Evolutionary conservation across 2,329 filamentous ascomycete species (phyloP), one percentile per base, ranked within the genome.

Genomic region (Monilinia fructigena): DNA sequence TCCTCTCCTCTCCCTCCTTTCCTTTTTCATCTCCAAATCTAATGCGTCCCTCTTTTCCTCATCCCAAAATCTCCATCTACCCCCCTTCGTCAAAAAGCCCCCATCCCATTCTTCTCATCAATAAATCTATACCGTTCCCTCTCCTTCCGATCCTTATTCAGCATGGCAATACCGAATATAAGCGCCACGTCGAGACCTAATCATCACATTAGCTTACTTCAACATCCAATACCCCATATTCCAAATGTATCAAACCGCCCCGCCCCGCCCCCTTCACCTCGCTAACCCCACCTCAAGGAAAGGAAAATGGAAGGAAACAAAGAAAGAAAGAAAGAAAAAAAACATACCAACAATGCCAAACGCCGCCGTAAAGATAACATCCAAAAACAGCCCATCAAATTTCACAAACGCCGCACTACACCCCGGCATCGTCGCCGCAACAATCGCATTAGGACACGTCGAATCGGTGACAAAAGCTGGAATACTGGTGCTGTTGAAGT

Each of bases 131-230:
- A 95, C 68, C 91, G 83, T 78, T 90, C 87, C 74, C 86, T 86
- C 80, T 95, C 91, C 79, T 89, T 90, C 75, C 91, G 87, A 73
- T 92, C 88, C 82, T 93, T 93, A 73, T 92, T 82, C 55, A 95
- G 82, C 78, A 92, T 92, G 40, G 89, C 88, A 16, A 89, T 87
- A 71, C 86, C 85, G 66, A 94, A 80, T 71, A 94, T 79, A 59
- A 94, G 81, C 62, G 54, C 56, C 6, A 56, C 66, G 38, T 69
- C 66, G 23, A 68, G 26, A 47, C 83, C 83, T 84, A 47, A 48
- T 20, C 16, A 54, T 20, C 11, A 20, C 16, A 10, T 54, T 54
- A 54, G 52, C 26, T 48, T 54, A 38, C 14, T 20, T 50, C 8
- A 26, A 10, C 16, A 28, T 35, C 28, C 28, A 2, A 8, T 35